Evolutionary conservation across 148 eudicot genomes (phyloP).

Genomic region (Mesembryanthemum crystallinum): DNA sequence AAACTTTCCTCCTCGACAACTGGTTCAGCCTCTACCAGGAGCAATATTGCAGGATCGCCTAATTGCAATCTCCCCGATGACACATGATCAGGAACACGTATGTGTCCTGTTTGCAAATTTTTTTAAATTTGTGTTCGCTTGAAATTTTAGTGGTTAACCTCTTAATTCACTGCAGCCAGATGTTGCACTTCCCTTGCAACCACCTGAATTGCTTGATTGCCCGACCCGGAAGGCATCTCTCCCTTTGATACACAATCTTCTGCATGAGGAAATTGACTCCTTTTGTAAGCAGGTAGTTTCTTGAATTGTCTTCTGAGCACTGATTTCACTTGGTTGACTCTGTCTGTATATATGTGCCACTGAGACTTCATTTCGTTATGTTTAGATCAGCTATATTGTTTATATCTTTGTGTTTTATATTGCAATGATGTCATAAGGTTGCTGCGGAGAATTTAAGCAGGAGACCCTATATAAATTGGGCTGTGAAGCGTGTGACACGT

Average conservation of each 20-base stretch:
- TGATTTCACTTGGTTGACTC: constrained; percentile 7
- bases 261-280: constrained; percentile 90
- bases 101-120: constrained; percentile 15
- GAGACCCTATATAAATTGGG: constrained; percentile 94
- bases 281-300: constrained; percentile 82
- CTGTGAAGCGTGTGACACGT: constrained; percentile 91
- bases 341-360: not conserved
- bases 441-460: constrained; percentile 72
- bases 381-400: constrained; percentile 1
- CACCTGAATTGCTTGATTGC: constrained; percentile 61
- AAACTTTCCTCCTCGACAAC: constrained; percentile 56
- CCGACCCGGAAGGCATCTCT: constrained; percentile 55
- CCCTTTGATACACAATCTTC: constrained; percentile 61
- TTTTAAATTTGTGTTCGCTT: constrained; percentile 15
- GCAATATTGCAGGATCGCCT: constrained; percentile 83
- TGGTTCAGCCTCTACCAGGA: constrained; percentile 80
- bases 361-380: not conserved
- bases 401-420: constrained; percentile 20
- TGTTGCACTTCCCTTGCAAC: constrained; percentile 75
- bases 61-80: constrained; percentile 81
- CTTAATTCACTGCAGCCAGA: constrained; percentile 68
- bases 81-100: constrained; percentile 98
- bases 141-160: constrained; percentile 9
- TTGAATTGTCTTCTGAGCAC: constrained; percentile 1
- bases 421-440: constrained; percentile 48